phyloP scores from a whole-genome alignment of 2,329 filamentous ascomycete genomes.

The Neurospora sp. region DNA sequence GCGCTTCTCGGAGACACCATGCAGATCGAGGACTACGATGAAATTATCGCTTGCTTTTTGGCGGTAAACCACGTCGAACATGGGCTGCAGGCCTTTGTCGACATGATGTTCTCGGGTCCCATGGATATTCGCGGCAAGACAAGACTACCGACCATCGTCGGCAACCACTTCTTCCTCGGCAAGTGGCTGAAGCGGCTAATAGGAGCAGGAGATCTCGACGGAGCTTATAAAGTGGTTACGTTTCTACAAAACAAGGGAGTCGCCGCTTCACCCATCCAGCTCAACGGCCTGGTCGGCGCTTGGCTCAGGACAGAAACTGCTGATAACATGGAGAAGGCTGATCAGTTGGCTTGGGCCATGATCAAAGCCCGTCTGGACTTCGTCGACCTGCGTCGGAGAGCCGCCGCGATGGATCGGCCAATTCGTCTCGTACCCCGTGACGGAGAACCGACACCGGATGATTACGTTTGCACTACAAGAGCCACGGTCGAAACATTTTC shows the following conservation, averaged over 20 bases:
- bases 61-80: slow-evolving; percentile 53
- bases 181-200: slow-evolving; percentile 85
- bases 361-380: slow-evolving; percentile 57
- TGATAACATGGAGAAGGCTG: slow-evolving; percentile 49
- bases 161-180: slow-evolving; percentile 74
- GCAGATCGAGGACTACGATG: slow-evolving; percentile 67
- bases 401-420: slow-evolving; percentile 16
- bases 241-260: slow-evolving; percentile 65
- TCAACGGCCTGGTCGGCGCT: slow-evolving; percentile 74
- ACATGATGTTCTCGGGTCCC: slow-evolving; percentile 69
- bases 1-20: slow-evolving; percentile 49
- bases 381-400: slow-evolving; percentile 39
- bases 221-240: slow-evolving; percentile 62
- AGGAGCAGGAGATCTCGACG: slow-evolving; percentile 59
- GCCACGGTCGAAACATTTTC: slow-evolving; percentile 73
- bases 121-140: slow-evolving; percentile 35
- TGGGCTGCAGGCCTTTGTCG: slow-evolving; percentile 69
- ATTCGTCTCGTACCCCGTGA: slow-evolving; percentile 15
- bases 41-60: slow-evolving; percentile 61
- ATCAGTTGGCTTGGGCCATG: slow-evolving; percentile 67
- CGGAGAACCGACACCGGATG: slow-evolving; percentile 11
- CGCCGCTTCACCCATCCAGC: slow-evolving; percentile 59
- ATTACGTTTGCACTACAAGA: slow-evolving; percentile 33
- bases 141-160: slow-evolving; percentile 38
- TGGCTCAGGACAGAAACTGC: slow-evolving; percentile 58